Evolutionary conservation across 495 filamentous ascomycete species (phyloP), one percentile per base, ranked within the genome.

Genomic region (Xylaria telfairii): DNA sequence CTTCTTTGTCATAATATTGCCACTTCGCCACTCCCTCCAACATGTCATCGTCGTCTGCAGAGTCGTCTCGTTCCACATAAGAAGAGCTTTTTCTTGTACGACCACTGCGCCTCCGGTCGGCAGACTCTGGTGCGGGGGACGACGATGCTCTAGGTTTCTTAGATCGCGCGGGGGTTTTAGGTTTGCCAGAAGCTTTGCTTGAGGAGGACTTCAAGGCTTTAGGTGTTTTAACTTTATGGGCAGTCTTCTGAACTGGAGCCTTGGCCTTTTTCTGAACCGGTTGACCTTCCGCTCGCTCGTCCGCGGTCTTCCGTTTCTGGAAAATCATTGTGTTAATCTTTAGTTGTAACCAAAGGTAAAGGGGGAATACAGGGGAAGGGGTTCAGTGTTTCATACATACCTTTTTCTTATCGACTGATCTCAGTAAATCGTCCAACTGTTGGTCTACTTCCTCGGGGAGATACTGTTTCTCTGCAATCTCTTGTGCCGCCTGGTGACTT

Each of bases 391-490:
- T 19, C 9, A 13, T 10, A 72, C 75, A 17, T 81, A 87, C 86
- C 83, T 86, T 88, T 71, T 86, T 86, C 64, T 83, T 85, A 62
- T 90, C 84, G 54, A 89, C 72, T 1, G 81, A 79, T 69, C 83
- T 81, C 13, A 90, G 73, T 19, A 94, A 79, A 15, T 88, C 87
- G 66, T 97, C 93, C 7, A 96, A 81, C 62, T 85, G 78, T 51
- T 94, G 91, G n/a, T 93, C 91, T 42, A 96, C 81, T n/a, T 91
- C 91, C 41, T 94, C 91, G 0, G 93, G 91, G 2, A 97, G 82
- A 78, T 90, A 97, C 68, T 90, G 90, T 83, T 91, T 96, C 75
- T 92, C 89, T 1, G 94, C 92, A 69, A 97, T 92, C 69, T 90
- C 87, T 73, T 95, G 92, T 4, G 95, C 94, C 70, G 91, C 89